phyloP scores from a whole-genome alignment of 2,329 filamentous ascomycete genomes.

The Aspergillus pseudoterreus region DNA sequence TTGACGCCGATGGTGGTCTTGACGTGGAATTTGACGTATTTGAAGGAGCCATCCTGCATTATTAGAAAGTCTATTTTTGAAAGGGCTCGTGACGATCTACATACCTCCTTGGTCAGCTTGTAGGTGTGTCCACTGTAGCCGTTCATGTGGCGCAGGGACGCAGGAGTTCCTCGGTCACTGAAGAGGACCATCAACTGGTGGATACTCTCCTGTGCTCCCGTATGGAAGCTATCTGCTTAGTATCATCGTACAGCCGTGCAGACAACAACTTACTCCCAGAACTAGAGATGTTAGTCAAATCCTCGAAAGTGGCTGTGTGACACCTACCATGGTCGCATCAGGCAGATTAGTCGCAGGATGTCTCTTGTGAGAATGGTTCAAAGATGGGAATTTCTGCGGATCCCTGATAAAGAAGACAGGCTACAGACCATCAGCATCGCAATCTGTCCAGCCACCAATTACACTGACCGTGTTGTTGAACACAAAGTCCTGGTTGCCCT shows the following conservation, averaged over 20 bases:
- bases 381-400: constrained; percentile 65
- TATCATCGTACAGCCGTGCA: neutral
- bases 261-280: constrained; percentile 1
- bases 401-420: constrained; percentile 69
- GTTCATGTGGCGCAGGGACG: constrained; percentile 59
- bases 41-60: constrained; percentile 53
- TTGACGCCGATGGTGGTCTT: constrained; percentile 36
- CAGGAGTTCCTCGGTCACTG: constrained; percentile 60
- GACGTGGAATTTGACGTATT: constrained; percentile 58
- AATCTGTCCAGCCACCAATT: neutral
- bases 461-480: constrained; percentile 57
- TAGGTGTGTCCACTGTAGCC: constrained; percentile 63
- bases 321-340: constrained; percentile 24
- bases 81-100: neutral
- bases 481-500: constrained; percentile 71
- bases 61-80: no score
- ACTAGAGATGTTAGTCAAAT: neutral
- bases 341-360: constrained; percentile 33
- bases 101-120: constrained; percentile 55
- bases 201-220: constrained; percentile 56
- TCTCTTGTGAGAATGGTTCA: constrained; percentile 68
- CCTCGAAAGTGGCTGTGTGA: neutral
- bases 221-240: constrained; percentile 9
- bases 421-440: constrained; percentile 8
- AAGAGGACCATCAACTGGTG: constrained; percentile 62